Conservation (phyloP, 306 rosid species). For the Cicer yamashitae region DNA sequence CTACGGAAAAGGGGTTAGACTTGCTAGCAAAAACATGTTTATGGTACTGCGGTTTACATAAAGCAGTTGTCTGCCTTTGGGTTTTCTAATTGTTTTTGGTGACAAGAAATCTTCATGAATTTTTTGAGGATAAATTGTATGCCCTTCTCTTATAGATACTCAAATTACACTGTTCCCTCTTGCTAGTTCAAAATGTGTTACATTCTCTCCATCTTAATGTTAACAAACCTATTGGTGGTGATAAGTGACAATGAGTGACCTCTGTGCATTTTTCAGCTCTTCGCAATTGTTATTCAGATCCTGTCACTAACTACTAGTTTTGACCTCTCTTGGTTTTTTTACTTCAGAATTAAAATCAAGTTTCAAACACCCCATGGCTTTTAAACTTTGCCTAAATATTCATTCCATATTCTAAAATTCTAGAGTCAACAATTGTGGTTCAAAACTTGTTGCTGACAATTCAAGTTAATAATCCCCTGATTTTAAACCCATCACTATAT, state of each 20-base stretch:
- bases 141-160: neutral
- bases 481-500: neutral
- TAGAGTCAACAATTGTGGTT: neutral
- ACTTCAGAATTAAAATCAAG: neutral
- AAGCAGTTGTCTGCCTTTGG: constrained; percentile 16
- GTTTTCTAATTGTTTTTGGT: constrained; percentile 27
- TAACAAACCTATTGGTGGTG: constrained; percentile 1
- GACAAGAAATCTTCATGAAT: constrained; percentile 9
- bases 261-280: neutral
- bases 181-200: neutral
- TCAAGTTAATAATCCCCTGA: neutral
- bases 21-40: constrained; percentile 21
- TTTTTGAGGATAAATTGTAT: constrained; percentile 1
- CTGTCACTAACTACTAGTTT: neutral
- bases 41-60: neutral
- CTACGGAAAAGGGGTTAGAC: constrained; percentile 22
- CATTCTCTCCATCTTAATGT: neutral
- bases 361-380: neutral
- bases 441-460: neutral
- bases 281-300: neutral
- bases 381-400: neutral
- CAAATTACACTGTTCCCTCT: neutral
- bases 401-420: neutral
- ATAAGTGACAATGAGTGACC: neutral
- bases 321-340: neutral